Evolutionary conservation across 257 asterid genomes (phyloP).

Genomic region (Fraxinus excelsior): DNA sequence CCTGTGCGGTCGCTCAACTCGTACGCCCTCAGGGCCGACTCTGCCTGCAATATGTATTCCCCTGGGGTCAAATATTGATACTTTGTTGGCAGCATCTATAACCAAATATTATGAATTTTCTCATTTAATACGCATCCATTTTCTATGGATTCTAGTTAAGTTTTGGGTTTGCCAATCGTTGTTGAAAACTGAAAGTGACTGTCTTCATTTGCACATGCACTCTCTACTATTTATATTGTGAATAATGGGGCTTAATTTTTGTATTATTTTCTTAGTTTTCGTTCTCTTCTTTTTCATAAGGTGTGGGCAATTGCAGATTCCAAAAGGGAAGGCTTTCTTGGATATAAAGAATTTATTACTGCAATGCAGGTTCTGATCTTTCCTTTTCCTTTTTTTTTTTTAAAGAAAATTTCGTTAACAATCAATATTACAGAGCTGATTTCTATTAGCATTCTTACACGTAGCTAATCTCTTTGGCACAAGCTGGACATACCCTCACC

Average conservation of each 20-base stretch:
- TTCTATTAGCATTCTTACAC: constrained; percentile 19
- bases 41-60: not conserved
- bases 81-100: too few species aligned
- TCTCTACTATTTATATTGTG: not conserved
- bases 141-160: too few species aligned
- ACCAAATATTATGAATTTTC: not conserved
- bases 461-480: constrained; percentile 82
- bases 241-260: not conserved
- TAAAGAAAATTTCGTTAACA: not conserved
- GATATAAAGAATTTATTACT: constrained; percentile 74
- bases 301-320: constrained; percentile 98
- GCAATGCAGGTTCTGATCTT: constrained; percentile 81
- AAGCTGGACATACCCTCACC: constrained; percentile 71
- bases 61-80: not conserved
- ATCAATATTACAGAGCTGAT: constrained; percentile 29
- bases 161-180: too few species aligned
- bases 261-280: not conserved
- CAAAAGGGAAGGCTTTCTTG: constrained; percentile 90
- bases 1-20: too few species aligned
- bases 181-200: not conserved
- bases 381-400: constrained; percentile 6
- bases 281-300: constrained; percentile 33
- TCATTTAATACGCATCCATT: too few species aligned
- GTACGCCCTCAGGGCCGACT: too few species aligned
- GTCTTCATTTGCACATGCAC: not conserved